Conservation (phyloP, 108 stramenopile species). For the Conticribra weissflogii region DNA sequence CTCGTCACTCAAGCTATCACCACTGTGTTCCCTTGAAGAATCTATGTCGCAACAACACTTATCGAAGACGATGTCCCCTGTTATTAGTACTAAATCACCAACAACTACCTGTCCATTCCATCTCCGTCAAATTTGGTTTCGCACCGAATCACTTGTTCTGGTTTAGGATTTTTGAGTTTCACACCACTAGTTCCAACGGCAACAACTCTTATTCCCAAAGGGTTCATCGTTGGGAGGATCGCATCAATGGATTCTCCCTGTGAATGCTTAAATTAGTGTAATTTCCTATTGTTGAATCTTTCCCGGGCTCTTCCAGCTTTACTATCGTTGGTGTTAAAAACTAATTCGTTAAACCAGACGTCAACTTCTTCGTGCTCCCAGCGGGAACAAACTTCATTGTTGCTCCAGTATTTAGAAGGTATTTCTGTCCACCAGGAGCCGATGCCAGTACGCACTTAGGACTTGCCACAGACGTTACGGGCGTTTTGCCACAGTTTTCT, state of each 20-base stretch:
- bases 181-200: background rate
- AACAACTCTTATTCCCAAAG: no score
- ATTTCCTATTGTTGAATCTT: no score
- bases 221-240: no score
- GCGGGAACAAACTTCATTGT: background rate
- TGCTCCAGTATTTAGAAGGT: background rate
- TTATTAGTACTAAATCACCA: slow-evolving; percentile 53
- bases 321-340: background rate
- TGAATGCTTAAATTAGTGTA: no score
- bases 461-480: background rate
- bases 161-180: slow-evolving; percentile 11
- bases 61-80: slow-evolving; percentile 52
- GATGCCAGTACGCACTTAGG: no score
- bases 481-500: background rate
- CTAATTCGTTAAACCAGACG: slow-evolving; percentile 1
- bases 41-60: slow-evolving; percentile 19
- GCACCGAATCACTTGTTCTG: slow-evolving; percentile 28
- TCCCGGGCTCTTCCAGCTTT: background rate
- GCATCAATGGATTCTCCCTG: no score
- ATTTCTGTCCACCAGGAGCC: no score
- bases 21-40: no score
- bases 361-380: background rate
- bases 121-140: slow-evolving; percentile 33
- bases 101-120: slow-evolving; percentile 45
- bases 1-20: background rate